Conservation (phyloP, 169 alveolate species). For the Plasmodium gaboni region DNA sequence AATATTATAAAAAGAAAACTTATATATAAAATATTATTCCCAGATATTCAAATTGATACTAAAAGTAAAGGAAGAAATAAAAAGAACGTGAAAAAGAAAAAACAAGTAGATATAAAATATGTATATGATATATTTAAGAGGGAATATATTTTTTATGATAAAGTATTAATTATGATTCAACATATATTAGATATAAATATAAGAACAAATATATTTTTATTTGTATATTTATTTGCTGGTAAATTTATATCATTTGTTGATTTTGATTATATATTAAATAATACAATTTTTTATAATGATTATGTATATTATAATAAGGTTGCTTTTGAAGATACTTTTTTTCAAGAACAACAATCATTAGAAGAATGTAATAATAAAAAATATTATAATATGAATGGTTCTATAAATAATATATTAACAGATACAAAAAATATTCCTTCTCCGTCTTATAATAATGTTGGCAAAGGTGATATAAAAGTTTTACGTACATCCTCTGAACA, state of each 20-base stretch:
- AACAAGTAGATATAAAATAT: constrained; percentile 66
- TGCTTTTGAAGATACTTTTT: constrained; percentile 13
- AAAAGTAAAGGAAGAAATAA: constrained; percentile 65
- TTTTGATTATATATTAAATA: constrained; percentile 47
- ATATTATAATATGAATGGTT: background rate
- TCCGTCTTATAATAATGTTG: background rate
- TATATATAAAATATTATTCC: constrained; percentile 30
- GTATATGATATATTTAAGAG: constrained; percentile 57
- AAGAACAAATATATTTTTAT: constrained; percentile 48
- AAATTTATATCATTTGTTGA: constrained; percentile 35
- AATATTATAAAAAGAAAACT: constrained; percentile 47
- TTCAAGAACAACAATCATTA: background rate
- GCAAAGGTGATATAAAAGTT: background rate
- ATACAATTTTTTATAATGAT: constrained; percentile 22
- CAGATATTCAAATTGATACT: constrained; percentile 32
- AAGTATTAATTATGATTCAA: constrained; percentile 34
- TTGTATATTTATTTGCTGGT: constrained; percentile 60
- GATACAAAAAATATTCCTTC: background rate
- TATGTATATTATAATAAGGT: constrained; percentile 57
- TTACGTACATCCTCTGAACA: background rate
- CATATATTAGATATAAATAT: constrained; percentile 68
- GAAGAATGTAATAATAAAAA: too few species aligned
- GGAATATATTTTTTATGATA: constrained; percentile 48
- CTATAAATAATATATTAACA: background rate
- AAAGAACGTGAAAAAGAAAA: constrained; percentile 50